A percentile compares a stretch with the other conserved stretches of the same genome.
Conservation (phyloP, 225 moss, liverwort and hornwort species). For the Physcomitrium patens region DNA sequence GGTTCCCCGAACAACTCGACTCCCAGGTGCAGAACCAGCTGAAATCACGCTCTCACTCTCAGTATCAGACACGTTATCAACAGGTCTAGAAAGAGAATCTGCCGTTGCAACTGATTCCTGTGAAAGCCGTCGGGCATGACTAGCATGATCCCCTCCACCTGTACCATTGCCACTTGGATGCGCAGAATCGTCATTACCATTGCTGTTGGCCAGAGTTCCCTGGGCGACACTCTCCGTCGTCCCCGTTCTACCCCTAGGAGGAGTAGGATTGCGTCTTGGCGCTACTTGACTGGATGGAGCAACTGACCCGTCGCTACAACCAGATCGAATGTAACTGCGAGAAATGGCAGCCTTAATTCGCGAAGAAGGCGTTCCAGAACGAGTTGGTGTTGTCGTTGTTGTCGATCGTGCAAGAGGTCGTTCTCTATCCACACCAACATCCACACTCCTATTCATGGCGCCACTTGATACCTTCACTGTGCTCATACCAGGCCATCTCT, state of each 20-base stretch:
- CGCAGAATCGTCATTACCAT: conserved; percentile 30
- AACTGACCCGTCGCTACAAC: conserved; percentile 32
- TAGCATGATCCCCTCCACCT: conserved; percentile 42
- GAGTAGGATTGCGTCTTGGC: conserved; percentile 51
- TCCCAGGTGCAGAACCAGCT: conserved; percentile 67
- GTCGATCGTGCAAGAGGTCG: conserved; percentile 58
- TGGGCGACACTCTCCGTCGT: conserved; percentile 30
- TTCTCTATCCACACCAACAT: conserved; percentile 71
- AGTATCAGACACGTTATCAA: conserved; percentile 78
- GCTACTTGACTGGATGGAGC: conserved; percentile 37
- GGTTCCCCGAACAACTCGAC: conserved; percentile 61
- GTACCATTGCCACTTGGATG: conserved; percentile 23
- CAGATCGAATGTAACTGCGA: conserved; percentile 54
- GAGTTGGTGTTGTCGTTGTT: conserved; percentile 43
- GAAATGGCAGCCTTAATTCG: conserved; percentile 46
- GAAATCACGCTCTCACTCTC: conserved; percentile 85
- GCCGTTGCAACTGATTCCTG: conserved; percentile 79
- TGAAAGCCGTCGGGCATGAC: conserved; percentile 63
- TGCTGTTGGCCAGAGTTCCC: conserved; percentile 26
- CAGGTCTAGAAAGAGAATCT: conserved; percentile 51
- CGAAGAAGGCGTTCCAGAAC: conserved; percentile 63
- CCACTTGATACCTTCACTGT: conserved; percentile 75
- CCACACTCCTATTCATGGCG: conserved; percentile 80
- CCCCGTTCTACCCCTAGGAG: conserved; percentile 43
- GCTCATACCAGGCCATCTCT: conserved; percentile 95